Percentiles rank a stretch among this genome's conserved stretches.
phyloP scores from a whole-genome alignment of 495 filamentous ascomycete genomes.

The Melanomma pulvis-pyrius region DNA sequence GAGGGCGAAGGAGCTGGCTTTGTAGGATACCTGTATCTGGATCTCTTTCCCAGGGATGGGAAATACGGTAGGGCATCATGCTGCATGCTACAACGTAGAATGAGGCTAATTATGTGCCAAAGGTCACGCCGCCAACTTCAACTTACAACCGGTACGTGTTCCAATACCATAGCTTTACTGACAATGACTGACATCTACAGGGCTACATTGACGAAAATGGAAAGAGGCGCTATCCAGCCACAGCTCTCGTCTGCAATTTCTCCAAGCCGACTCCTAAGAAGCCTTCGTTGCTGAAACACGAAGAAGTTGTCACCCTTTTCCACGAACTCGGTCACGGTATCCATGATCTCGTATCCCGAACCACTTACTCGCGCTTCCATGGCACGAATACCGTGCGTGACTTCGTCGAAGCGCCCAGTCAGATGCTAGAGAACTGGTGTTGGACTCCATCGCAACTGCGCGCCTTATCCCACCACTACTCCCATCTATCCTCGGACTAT shows the following conservation, averaged over 20 bases:
- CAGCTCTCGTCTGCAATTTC: constrained; percentile 73
- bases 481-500: constrained; percentile 63
- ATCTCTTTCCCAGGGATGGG: constrained; percentile 66
- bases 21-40: constrained; percentile 72
- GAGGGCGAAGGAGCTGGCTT: constrained; percentile 66
- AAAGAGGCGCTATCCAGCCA: constrained; percentile 66
- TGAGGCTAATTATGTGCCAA: too few relatives aligned
- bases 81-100: too few relatives aligned
- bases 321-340: constrained; percentile 78
- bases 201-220: constrained; percentile 63
- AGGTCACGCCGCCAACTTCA: constrained; percentile 55
- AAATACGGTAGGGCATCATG: too few relatives aligned
- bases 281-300: constrained; percentile 70
- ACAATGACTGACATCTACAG: constrained; percentile 10
- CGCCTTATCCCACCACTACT: constrained; percentile 67
- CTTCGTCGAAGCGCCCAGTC: constrained; percentile 72
- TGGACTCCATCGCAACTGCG: constrained; percentile 71
- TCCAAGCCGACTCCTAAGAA: constrained; percentile 70
- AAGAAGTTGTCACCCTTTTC: constrained; percentile 72
- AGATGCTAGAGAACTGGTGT: constrained; percentile 81
- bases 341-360: constrained; percentile 68
- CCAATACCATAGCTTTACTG: not conserved
- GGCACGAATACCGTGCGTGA: constrained; percentile 72
- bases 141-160: constrained; percentile 47
- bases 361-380: constrained; percentile 72